Conservation (phyloP, 257 asterid genomes). For the Catharanthus roseus region DNA sequence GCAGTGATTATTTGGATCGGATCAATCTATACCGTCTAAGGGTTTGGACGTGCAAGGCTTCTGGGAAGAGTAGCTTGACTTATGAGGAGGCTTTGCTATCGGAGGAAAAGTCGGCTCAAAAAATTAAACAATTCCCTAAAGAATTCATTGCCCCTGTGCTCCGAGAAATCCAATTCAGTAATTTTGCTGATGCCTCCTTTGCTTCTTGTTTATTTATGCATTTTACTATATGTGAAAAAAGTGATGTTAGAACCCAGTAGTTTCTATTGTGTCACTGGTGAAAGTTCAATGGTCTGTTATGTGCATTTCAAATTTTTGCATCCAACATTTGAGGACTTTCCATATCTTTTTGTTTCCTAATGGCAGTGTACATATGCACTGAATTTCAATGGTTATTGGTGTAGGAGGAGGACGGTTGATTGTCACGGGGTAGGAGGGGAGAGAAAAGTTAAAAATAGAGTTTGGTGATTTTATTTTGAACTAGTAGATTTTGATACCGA, state of each 20-base stretch:
- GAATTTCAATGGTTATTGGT: not conserved
- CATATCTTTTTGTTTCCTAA: not conserved
- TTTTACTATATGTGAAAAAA: not conserved
- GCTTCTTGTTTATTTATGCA: not conserved
- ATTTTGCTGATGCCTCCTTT: constrained; percentile 19
- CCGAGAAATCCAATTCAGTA: constrained; percentile 80
- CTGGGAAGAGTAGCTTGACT: constrained; percentile 78
- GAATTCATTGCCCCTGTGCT: constrained; percentile 59
- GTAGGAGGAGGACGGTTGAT: not conserved
- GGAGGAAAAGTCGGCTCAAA: constrained; percentile 59
- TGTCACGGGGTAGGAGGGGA: not conserved
- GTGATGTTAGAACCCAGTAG: not conserved
- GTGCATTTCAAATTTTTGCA: not conserved
- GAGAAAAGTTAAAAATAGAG: not conserved
- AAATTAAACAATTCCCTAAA: constrained; percentile 57
- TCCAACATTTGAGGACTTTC: not conserved
- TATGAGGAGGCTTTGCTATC: constrained; percentile 90
- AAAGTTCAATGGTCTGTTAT: not conserved
- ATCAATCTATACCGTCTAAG: constrained; percentile 62
- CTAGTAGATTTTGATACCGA: not conserved
- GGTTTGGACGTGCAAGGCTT: constrained; percentile 85
- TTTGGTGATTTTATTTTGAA: not conserved
- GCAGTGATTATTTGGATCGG: constrained; percentile 83
- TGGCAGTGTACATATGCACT: not conserved
- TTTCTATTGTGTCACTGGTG: not conserved